Conservation (phyloP, 345 rosid genomes). For the Dimocarpus longan region DNA sequence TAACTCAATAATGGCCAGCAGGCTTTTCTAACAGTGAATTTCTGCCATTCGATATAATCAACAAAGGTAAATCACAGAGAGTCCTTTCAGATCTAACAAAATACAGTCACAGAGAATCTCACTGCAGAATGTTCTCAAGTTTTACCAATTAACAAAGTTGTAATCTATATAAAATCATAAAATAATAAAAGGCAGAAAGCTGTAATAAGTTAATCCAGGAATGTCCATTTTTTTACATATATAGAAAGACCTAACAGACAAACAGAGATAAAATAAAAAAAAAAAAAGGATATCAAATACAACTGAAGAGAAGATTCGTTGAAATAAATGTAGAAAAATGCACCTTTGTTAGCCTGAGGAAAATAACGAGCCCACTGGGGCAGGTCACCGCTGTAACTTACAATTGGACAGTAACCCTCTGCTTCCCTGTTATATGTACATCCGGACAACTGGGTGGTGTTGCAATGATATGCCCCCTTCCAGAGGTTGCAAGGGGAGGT, state of each 20-base stretch:
- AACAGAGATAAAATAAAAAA: not conserved
- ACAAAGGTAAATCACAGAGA: not conserved
- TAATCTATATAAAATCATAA: not conserved
- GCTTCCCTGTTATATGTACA: conserved; percentile 99
- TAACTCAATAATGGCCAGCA: not conserved
- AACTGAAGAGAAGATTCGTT: not conserved
- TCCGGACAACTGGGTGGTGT: conserved; percentile 88
- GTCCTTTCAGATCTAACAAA: not conserved
- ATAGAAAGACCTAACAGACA: conserved; percentile 4
- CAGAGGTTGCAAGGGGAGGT: conserved; percentile 92
- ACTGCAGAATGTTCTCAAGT: not conserved
- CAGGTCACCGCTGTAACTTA: conserved; percentile 88
- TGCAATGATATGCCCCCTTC: conserved; percentile 97
- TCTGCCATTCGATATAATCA: not conserved
- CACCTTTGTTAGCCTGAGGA: conserved; percentile 96
- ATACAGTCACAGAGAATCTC: not conserved
- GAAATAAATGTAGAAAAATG: conserved; percentile 10
- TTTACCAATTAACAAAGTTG: not conserved
- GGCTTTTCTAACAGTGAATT: not conserved
- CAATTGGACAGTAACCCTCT: conserved; percentile 98
- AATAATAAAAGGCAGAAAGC: not conserved
- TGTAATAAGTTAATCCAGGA: not conserved
- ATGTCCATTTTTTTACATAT: not conserved
- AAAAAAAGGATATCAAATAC: not conserved
- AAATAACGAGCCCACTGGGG: conserved; percentile 98